phyloP scores from a whole-genome alignment of 2,329 filamentous ascomycete genomes.

The Talaromyces albobiverticillius region DNA sequence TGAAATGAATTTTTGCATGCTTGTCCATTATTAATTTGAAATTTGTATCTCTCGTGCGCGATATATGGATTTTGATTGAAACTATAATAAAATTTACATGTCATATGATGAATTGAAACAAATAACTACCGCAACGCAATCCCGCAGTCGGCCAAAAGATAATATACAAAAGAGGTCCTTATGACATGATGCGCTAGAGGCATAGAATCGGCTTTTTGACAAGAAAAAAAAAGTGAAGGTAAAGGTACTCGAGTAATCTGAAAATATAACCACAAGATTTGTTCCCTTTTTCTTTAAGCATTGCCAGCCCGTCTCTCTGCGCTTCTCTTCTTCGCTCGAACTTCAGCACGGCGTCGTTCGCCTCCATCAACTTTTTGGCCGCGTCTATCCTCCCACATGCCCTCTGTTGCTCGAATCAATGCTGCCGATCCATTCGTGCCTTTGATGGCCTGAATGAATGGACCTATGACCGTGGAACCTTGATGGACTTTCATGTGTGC shows the following conservation, averaged over 20 bases:
- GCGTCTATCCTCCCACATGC: conserved; percentile 86
- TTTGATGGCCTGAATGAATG: conserved; percentile 68
- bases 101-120: conserved; percentile 12
- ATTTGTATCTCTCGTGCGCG: neutral
- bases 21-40: neutral
- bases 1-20: neutral
- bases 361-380: conserved; percentile 95
- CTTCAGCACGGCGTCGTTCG: conserved; percentile 82
- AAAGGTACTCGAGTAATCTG: too few species aligned
- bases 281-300: conserved; percentile 14
- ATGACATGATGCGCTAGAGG: neutral
- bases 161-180: conserved; percentile 9
- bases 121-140: conserved; percentile 9
- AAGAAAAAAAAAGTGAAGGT: too few species aligned
- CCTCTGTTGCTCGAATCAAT: conserved; percentile 70
- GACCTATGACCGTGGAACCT: conserved; percentile 69
- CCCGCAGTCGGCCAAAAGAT: conserved; percentile 3
- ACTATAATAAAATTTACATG: neutral
- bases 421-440: conserved; percentile 59
- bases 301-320: conserved; percentile 71
- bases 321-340: conserved; percentile 80
- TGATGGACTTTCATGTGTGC: conserved; percentile 66
- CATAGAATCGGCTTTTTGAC: neutral
- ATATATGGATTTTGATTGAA: neutral
- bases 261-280: too few species aligned